phyloP scores from a whole-genome alignment of 768 basidiomycete genomes.

The Hydnum rufescens region DNA sequence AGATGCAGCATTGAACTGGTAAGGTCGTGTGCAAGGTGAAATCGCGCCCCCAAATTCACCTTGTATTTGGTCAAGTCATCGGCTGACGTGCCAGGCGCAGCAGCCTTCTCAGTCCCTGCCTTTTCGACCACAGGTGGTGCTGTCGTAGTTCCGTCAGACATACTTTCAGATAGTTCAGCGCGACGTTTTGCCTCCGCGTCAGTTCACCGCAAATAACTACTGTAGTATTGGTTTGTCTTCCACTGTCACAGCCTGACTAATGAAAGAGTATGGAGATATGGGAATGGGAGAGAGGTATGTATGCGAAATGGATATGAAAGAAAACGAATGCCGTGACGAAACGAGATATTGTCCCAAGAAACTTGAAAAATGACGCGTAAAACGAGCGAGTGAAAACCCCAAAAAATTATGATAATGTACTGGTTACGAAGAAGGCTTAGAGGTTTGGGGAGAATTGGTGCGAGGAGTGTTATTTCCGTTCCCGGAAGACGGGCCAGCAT shows the following conservation, averaged over 20 bases:
- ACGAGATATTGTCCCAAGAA: too few species aligned
- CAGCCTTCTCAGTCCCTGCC: neutral
- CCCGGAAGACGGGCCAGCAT: neutral
- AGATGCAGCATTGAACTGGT: conserved; percentile 3
- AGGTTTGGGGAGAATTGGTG: neutral
- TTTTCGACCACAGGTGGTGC: too few species aligned
- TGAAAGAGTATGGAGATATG: too few species aligned
- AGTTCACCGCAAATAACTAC: too few species aligned
- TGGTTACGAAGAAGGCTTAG: neutral
- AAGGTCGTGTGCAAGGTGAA: neutral
- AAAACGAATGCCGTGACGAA: neutral
- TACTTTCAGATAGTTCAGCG: too few species aligned
- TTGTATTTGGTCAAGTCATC: conserved; percentile 73
- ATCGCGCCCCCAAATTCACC: conserved; percentile 22
- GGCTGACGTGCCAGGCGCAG: neutral
- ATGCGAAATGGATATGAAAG: too few species aligned
- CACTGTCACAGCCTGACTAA: too few species aligned
- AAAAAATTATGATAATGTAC: neutral
- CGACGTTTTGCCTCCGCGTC: too few species aligned
- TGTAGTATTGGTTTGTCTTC: too few species aligned
- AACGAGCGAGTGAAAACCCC: neutral
- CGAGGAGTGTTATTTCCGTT: neutral
- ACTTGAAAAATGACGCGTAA: too few species aligned
- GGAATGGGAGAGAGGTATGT: too few species aligned
- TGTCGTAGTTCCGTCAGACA: too few species aligned